These are phyloP conservation scores for Monosporascus ibericus DNA, from an alignment of 2,329 filamentous ascomycete genomes.

Conservation along the genomic window DNA sequence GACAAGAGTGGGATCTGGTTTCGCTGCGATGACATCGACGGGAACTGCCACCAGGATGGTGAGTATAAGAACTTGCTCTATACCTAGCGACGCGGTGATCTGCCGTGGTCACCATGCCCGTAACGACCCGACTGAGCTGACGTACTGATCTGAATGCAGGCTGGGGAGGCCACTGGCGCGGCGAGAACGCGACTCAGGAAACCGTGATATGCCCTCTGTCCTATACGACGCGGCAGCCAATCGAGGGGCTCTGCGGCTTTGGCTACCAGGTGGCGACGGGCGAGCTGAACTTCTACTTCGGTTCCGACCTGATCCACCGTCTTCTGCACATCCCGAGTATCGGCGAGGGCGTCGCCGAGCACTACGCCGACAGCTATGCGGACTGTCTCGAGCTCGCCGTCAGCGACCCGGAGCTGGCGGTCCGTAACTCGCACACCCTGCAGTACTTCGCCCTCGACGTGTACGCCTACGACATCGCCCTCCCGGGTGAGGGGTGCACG, in stretches of 20 bases:
- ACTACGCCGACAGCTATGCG: conserved; percentile 55
- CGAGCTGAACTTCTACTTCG: conserved; percentile 57
- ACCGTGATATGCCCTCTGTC: conserved; percentile 65
- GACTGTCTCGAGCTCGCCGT: conserved; percentile 47
- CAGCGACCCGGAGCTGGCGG: conserved; percentile 38
- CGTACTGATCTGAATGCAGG: conserved; percentile 28
- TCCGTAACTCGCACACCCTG: conserved; percentile 54
- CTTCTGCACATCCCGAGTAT: conserved; percentile 57
- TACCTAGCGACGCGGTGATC: too few species aligned
- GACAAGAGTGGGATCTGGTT: conserved; percentile 54
- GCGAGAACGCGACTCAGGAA: conserved; percentile 56
- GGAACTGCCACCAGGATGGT: conserved; percentile 52
- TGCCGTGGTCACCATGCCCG: too few species aligned
- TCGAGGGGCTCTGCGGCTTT: conserved; percentile 53
- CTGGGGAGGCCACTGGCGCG: conserved; percentile 65
- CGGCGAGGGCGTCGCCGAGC: conserved; percentile 53
- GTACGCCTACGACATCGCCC: conserved; percentile 59
- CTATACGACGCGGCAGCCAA: conserved; percentile 49
- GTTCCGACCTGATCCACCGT: conserved; percentile 60
- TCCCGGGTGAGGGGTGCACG: conserved; percentile 56
- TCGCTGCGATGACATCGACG: conserved; percentile 63
- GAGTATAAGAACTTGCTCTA: conserved; percentile 8
- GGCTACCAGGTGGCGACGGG: conserved; percentile 56
- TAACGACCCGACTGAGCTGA: too few species aligned
- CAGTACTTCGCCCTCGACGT: conserved; percentile 65